Evolutionary conservation across 108 stramenopile species (phyloP), one percentile per base, ranked within the genome.

Genomic region (Poteriospumella lacustris): DNA sequence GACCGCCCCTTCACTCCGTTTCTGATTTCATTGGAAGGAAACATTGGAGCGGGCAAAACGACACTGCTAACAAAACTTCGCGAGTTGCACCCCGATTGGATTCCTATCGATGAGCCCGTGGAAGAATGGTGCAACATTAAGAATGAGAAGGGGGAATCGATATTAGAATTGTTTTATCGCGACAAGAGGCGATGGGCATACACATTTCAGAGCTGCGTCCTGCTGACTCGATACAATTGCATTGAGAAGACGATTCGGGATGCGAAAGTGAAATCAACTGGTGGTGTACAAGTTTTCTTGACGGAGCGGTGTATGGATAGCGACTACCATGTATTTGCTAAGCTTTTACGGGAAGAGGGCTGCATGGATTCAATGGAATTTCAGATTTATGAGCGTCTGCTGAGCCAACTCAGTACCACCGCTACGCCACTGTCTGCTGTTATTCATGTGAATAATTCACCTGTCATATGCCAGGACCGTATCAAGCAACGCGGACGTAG

Each of bases 1-100:
- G n/a, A n/a, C n/a, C n/a, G n/a, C n/a, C n/a, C n/a, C n/a, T n/a
- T n/a, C n/a, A n/a, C n/a, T 24, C 64, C 64, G 9, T 15, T 67
- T 33, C 31, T 67, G 19, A 33, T 67, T 12, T 40, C 39, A 9
- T 15, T 67, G 9, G 64, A 67, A 67, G 64, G 64, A 41, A 67
- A 67, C 40, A 67, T 67, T 41, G 64, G 64, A 19, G 64, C 64
- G 19, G 64, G 64, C 36, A 67, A 67, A 19, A 40, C 64, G 64
- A 67, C 64, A 9, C 19, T 67, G 31, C 19, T 67, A 33, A 38
- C 9, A 19, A 40, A 15, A 67, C 40, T 67, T 9, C 36, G 64
- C 15, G 64, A 67, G 64, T 15, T 15, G 19, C 64, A 67, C 31
- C 64, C 64, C 15, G 64, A 67, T 12, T 67, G 64, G 64, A 67